Conservation (phyloP, 139 green algal genomes). For the Picochlorum sp. region DNA sequence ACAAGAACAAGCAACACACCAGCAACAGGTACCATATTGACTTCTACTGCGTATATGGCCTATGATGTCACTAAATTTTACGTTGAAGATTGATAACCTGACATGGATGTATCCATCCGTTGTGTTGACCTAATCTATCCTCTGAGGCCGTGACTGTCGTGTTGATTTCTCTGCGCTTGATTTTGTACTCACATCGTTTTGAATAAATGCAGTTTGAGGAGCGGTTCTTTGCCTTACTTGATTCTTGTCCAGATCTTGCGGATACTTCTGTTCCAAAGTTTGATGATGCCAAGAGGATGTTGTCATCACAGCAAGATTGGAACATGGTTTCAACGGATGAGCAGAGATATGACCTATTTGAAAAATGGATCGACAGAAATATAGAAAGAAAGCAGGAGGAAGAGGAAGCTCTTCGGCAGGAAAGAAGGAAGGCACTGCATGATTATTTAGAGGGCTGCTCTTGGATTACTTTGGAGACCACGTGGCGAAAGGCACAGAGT, state of each 20-base stretch:
- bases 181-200: neutral
- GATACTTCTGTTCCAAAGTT: conserved; percentile 22
- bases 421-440: neutral
- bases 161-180: neutral
- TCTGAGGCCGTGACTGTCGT: neutral
- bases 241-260: conserved; percentile 38
- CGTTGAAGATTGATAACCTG: conserved; percentile 9
- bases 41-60: neutral
- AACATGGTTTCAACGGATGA: conserved; percentile 23
- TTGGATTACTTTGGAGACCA: neutral
- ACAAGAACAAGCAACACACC: conserved; percentile 54
- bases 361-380: conserved; percentile 41
- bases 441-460: neutral
- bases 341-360: conserved; percentile 39
- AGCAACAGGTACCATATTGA: conserved; percentile 14
- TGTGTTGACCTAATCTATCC: neutral
- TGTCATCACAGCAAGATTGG: conserved; percentile 60
- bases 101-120: neutral
- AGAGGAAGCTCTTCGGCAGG: neutral
- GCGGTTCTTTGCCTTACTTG: conserved; percentile 61
- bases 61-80: neutral
- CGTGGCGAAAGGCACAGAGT: neutral
- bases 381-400: conserved; percentile 30
- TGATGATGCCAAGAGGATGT: conserved; percentile 37
- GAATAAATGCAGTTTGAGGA: conserved; percentile 36